Evolutionary conservation across 2,329 filamentous ascomycete genomes (phyloP), one percentile per base, ranked within the genome.

Genomic region (Colletotrichum trifolii): DNA sequence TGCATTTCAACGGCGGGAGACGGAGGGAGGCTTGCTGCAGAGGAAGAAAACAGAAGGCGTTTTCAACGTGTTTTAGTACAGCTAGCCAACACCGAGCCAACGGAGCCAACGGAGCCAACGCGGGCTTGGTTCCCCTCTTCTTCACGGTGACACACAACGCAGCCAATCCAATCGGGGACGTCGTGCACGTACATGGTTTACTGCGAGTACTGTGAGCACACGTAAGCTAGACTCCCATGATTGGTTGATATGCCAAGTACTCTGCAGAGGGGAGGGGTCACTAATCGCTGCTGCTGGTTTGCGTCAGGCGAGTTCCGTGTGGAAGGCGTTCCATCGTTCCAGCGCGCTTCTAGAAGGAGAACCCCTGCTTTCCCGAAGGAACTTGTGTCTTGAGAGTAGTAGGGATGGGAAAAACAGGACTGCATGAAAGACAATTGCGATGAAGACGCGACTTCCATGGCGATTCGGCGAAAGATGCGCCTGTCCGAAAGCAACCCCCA

Each of bases 331-430:
- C 38, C 38, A 40, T 10, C 38, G 25, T 40, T 40, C 57, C 58
- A 62, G 46, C 42, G 36, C 8, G 17, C 48, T 65, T 65, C 63
- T 65, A 65, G 58, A 65, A 65, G 58, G 63, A 48, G n/a, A n/a
- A 57, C 50, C 63, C 58, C 58, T 53, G 62, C n/a, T 53, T 15
- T 40, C 12, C 12, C 15, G 25, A 47, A 46, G 13, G 25, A 25
- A 25, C 25, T 25, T 25, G 25, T 25, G 25, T 25, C 25, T 25
- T 25, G 25, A 25, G 4, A 40, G 11, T 33, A 8, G 13, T 40
- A 17, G 12, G 36, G 36, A 12, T 12, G 38, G 46, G 47, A 57
- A 47, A 47, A 53, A 10, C 47, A 50, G 3, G 25, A 53, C 58
- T 15, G 36, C 46, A 65, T 65, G 9, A 65, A 65, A 25, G 10